Conservation (phyloP, 192 early-diverging fungal genomes). For the Umbelopsis sp. region DNA sequence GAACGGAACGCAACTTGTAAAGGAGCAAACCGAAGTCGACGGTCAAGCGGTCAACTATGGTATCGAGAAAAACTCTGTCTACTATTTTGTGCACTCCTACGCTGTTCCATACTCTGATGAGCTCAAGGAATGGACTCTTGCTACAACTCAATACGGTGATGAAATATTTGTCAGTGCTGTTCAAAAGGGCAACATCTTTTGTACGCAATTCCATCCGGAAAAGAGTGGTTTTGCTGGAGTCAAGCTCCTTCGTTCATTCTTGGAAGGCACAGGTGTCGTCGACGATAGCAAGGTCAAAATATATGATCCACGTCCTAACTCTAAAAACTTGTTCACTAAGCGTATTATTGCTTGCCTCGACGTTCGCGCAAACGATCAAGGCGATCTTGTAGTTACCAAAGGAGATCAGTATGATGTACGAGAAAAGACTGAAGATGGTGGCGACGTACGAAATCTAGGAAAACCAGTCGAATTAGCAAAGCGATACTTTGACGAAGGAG, state of each 20-base stretch:
- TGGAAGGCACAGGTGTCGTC: conserved; percentile 49
- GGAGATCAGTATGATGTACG: conserved; percentile 99
- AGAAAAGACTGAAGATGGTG: conserved; percentile 57
- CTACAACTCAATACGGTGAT: conserved; percentile 87
- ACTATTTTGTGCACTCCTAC: conserved; percentile 99
- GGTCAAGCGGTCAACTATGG: conserved; percentile 28
- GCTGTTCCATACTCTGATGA: conserved; percentile 66
- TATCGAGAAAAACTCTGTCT: conserved; percentile 58
- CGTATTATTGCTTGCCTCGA: conserved; percentile 98
- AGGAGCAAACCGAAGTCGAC: conserved; percentile 32
- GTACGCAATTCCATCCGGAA: conserved; percentile 99
- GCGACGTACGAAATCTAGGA: conserved; percentile 91
- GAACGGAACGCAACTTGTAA: conserved; percentile 69
- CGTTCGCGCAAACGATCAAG: conserved; percentile 94
- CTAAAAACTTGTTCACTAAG: conserved; percentile 69
- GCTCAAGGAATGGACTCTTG: conserved; percentile 72
- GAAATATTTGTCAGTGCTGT: conserved; percentile 85
- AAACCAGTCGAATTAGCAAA: conserved; percentile 94
- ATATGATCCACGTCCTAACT: conserved; percentile 5
- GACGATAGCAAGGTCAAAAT: conserved; percentile 13
- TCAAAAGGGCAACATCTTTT: conserved; percentile 86
- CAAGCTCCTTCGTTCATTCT: conserved; percentile 78
- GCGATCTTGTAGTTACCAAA: conserved; percentile 98
- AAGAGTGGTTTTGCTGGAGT: conserved; percentile 93
- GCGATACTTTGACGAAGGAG: conserved; percentile 93